Conservation (phyloP, 2,329 filamentous ascomycete genomes). For the Clarireedia paspali region DNA sequence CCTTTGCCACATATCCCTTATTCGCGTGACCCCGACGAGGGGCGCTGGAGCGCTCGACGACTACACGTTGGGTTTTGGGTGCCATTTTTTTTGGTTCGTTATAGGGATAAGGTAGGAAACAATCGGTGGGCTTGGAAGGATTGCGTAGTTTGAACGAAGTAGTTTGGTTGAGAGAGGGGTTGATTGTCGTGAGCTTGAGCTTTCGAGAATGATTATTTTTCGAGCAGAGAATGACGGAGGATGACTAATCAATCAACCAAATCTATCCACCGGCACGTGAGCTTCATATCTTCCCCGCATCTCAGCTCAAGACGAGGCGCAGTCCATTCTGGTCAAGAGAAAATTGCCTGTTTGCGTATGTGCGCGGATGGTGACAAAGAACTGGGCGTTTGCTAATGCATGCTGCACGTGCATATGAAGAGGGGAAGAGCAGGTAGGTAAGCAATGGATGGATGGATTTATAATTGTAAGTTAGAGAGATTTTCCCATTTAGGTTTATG, state of each 20-base stretch:
- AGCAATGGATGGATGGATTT: too few species aligned
- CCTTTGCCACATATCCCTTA: conserved; percentile 47
- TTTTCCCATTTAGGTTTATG: too few species aligned
- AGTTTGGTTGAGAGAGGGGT: neutral
- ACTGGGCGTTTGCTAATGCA: too few species aligned
- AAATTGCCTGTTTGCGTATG: too few species aligned
- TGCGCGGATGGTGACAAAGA: too few species aligned
- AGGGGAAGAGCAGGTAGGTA: too few species aligned
- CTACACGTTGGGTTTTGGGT: conserved; percentile 49
- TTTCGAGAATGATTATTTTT: neutral
- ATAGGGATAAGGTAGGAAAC: neutral
- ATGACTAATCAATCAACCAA: neutral
- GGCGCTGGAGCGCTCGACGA: conserved; percentile 15
- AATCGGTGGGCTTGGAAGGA: neutral
- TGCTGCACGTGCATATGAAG: too few species aligned
- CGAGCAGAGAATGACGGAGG: neutral
- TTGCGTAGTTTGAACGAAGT: neutral
- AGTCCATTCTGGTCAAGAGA: neutral
- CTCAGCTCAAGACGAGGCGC: neutral
- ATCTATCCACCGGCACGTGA: neutral
- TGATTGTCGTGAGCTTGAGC: neutral
- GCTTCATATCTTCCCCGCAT: neutral
- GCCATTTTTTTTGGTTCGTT: conserved; percentile 43
- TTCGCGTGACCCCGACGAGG: conserved; percentile 19
- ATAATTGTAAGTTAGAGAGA: too few species aligned